Evolutionary conservation across 2,329 filamentous ascomycete species (phyloP).

Genomic region (Verticillium alfalfae): DNA sequence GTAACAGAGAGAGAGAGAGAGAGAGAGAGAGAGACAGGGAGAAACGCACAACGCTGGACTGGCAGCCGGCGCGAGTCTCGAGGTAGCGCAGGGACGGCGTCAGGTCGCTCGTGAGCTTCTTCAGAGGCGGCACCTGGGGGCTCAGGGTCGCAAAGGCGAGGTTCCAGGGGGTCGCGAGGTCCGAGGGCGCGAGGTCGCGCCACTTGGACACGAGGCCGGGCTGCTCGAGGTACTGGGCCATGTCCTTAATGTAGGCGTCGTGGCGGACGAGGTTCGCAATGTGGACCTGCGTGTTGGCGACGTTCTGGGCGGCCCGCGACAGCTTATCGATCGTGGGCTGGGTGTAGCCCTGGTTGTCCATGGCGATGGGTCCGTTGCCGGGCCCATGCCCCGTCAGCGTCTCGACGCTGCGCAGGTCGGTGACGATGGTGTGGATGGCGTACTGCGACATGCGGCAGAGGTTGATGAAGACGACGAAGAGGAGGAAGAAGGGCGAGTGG

Average conservation of each 20-base stretch:
- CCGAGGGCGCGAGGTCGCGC: background rate
- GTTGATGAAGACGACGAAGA: constrained; percentile 3
- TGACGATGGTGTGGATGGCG: constrained; percentile 3
- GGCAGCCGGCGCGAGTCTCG: constrained; percentile 5
- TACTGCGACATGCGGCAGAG: constrained; percentile 3
- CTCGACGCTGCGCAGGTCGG: constrained; percentile 1
- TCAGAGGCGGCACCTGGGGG: constrained; percentile 6
- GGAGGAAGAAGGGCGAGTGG: constrained; percentile 3
- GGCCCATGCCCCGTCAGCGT: constrained; percentile 3
- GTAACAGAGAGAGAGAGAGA: background rate
- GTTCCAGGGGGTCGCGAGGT: background rate
- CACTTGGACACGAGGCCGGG: background rate
- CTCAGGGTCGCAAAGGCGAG: background rate
- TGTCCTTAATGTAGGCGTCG: constrained; percentile 1
- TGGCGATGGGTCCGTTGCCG: background rate
- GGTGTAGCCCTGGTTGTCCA: background rate
- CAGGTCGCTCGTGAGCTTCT: constrained; percentile 2
- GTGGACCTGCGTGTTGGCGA: constrained; percentile 6
- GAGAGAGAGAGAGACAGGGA: background rate
- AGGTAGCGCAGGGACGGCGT: constrained; percentile 4
- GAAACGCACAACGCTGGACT: constrained; percentile 5
- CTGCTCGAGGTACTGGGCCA: constrained; percentile 1
- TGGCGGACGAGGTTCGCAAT: constrained; percentile 7
- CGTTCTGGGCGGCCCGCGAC: constrained; percentile 4
- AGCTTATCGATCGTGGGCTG: constrained; percentile 1